phyloP scores from a whole-genome alignment of 2,329 filamentous ascomycete species.

The Pestalotiopsis sp. region DNA sequence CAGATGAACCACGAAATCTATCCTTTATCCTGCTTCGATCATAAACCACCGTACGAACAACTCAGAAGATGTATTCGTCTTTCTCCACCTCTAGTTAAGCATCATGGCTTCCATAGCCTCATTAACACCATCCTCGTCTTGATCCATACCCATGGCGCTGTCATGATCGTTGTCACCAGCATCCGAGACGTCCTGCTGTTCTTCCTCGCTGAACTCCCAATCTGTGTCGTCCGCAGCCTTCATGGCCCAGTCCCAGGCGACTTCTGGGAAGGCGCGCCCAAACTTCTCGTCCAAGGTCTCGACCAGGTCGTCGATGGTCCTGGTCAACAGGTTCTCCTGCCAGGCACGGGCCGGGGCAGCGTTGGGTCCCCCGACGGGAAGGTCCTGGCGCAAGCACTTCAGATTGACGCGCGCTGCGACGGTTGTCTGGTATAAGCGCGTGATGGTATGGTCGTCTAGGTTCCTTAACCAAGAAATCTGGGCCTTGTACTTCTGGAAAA shows the following conservation, averaged over 20 bases:
- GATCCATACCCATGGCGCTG: too few species aligned
- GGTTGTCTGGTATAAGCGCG: not conserved
- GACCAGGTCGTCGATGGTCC: not conserved
- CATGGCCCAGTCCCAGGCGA: not conserved
- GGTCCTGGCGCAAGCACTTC: not conserved
- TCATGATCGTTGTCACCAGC: not conserved
- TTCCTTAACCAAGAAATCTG: not conserved
- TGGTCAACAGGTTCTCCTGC: not conserved
- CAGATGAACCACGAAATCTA: too few species aligned
- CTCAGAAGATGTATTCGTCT: too few species aligned
- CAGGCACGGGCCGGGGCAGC: not conserved
- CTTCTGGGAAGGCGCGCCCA: not conserved
- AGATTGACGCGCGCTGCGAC: not conserved
- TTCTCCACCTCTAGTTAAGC: too few species aligned
- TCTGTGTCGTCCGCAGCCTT: not conserved
- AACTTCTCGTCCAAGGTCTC: not conserved
- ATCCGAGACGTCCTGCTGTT: not conserved
- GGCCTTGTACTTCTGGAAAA: not conserved
- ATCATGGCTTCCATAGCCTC: too few species aligned
- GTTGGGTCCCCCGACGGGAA: not conserved
- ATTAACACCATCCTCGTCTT: too few species aligned
- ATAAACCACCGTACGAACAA: too few species aligned
- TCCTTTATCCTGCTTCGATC: too few species aligned
- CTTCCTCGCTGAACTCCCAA: not conserved
- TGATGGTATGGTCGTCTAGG: not conserved